phyloP scores from a whole-genome alignment of 1,284 basidiomycete genomes.

The Irpex rosettiformis region DNA sequence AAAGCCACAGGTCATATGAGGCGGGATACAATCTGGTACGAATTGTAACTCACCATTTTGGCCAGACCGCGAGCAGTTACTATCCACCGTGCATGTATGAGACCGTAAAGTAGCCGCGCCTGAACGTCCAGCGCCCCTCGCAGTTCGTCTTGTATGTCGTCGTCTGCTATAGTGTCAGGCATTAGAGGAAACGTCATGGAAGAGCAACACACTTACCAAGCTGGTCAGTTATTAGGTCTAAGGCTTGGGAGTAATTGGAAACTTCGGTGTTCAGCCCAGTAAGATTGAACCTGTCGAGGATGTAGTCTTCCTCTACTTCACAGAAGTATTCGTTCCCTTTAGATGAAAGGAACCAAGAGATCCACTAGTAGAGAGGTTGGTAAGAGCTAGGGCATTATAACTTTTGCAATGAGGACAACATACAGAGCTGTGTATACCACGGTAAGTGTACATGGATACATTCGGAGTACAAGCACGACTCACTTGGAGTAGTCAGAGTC shows the following conservation, averaged over 20 bases:
- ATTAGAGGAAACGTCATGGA: background rate
- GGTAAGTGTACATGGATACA: slow-evolving; percentile 7
- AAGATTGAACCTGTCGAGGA: slow-evolving; percentile 96
- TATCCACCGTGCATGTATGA: slow-evolving; percentile 97
- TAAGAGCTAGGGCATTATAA: background rate
- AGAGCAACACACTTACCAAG: slow-evolving; percentile 59
- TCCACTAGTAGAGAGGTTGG: slow-evolving; percentile 60
- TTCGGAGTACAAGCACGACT: slow-evolving; percentile 23
- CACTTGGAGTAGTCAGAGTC: slow-evolving; percentile 89
- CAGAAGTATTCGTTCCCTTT: slow-evolving; percentile 98
- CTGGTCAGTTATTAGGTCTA: slow-evolving; percentile 95
- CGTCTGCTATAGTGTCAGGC: slow-evolving; percentile 42
- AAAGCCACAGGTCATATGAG: slow-evolving; percentile 54
- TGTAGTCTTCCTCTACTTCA: slow-evolving; percentile 99
- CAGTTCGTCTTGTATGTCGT: slow-evolving; percentile 76
- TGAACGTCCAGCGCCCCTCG: slow-evolving; percentile 85
- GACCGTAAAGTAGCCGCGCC: slow-evolving; percentile 87
- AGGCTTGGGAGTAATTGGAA: slow-evolving; percentile 88
- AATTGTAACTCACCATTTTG: slow-evolving; percentile 75
- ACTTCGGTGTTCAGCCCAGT: slow-evolving; percentile 97
- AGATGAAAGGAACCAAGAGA: slow-evolving; percentile 98
- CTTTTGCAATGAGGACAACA: background rate
- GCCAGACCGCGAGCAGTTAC: slow-evolving; percentile 89
- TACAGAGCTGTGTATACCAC: slow-evolving; percentile 33
- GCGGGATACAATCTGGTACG: slow-evolving; percentile 76